Percentiles rank a stretch among this genome's conserved stretches.
These are phyloP conservation scores for Davidsoniella australis DNA, from an alignment of 2,329 filamentous ascomycete species.

Conservation along the genomic window DNA sequence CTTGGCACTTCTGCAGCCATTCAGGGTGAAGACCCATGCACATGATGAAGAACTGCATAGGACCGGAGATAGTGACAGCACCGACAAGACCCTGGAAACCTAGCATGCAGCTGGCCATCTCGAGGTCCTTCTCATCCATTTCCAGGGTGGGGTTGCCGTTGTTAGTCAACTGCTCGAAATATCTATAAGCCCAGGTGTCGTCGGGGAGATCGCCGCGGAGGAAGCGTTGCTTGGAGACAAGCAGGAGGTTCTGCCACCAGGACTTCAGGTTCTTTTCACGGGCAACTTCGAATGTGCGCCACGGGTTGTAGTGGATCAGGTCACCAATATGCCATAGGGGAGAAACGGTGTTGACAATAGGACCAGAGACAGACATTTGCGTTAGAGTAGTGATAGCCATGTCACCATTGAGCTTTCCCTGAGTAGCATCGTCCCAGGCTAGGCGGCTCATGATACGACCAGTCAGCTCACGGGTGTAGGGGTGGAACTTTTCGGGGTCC, in stretches of 20 bases:
- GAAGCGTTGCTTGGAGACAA: slow-evolving; percentile 25
- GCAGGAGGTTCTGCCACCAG: slow-evolving; percentile 30
- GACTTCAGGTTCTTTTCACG: slow-evolving; percentile 26
- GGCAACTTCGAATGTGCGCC: slow-evolving; percentile 28
- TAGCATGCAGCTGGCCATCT: slow-evolving; percentile 32
- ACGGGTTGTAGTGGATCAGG: slow-evolving; percentile 25
- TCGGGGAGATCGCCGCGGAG: slow-evolving; percentile 23
- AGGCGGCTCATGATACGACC: slow-evolving; percentile 33
- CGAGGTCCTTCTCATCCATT: slow-evolving; percentile 26
- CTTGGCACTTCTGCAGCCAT: slow-evolving; percentile 35
- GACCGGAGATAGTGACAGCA: slow-evolving; percentile 31
- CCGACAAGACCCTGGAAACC: slow-evolving; percentile 35
- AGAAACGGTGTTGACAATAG: slow-evolving; percentile 32
- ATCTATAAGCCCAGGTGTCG: slow-evolving; percentile 32
- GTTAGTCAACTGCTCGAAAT: slow-evolving; percentile 26
- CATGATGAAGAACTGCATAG: slow-evolving; percentile 34
- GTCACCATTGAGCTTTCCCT: slow-evolving; percentile 28
- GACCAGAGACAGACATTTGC: slow-evolving; percentile 34
- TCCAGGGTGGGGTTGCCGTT: slow-evolving; percentile 24
- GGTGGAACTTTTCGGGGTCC: slow-evolving; percentile 28
- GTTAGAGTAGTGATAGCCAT: slow-evolving; percentile 30
- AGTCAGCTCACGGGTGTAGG: slow-evolving; percentile 30
- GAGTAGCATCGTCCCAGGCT: slow-evolving; percentile 32
- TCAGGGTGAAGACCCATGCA: slow-evolving; percentile 34
- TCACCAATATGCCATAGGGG: slow-evolving; percentile 29